Percentiles rank a stretch among this genome's conserved stretches.
phyloP scores from a whole-genome alignment of 106 monocot genomes.

The Allium fistulosum region DNA sequence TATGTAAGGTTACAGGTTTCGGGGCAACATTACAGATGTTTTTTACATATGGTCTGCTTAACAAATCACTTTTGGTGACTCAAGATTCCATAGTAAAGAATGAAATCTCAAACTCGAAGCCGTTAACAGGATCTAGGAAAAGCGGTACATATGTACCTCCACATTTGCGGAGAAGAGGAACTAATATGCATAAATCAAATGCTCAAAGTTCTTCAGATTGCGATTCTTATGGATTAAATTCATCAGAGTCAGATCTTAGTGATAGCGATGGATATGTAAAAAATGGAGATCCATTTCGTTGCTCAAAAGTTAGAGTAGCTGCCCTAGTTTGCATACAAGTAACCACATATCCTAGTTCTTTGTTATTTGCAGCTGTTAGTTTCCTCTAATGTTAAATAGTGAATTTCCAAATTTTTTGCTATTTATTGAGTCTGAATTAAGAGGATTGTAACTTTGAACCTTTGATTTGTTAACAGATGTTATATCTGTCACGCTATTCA shows the following conservation, averaged over 20 bases:
- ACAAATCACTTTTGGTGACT: slow-evolving; percentile 21
- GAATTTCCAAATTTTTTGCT: too few species aligned
- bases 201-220: slow-evolving; percentile 30
- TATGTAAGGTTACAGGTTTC: slow-evolving; percentile 73
- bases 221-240: slow-evolving; percentile 42
- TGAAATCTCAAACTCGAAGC: slow-evolving; percentile 19
- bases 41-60: slow-evolving; percentile 62
- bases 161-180: slow-evolving; percentile 59
- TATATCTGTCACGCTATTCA: too few species aligned
- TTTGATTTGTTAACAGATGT: too few species aligned
- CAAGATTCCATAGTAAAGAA: slow-evolving; percentile 26
- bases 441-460: too few species aligned
- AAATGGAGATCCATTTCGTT: slow-evolving; percentile 48
- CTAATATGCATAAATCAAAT: slow-evolving; percentile 10
- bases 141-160: slow-evolving; percentile 62
- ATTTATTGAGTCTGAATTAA: too few species aligned
- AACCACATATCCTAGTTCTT: not conserved
- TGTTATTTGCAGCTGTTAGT: not conserved
- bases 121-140: slow-evolving; percentile 24
- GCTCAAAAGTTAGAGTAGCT: slow-evolving; percentile 75
- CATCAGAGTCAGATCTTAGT: slow-evolving; percentile 95
- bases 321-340: slow-evolving; percentile 90
- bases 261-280: slow-evolving; percentile 65
- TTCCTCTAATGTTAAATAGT: too few species aligned
- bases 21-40: slow-evolving; percentile 70